Base-by-base conservation (phyloP, 352 stramenopile species). In the Phytophthora tentaculata region DNA sequence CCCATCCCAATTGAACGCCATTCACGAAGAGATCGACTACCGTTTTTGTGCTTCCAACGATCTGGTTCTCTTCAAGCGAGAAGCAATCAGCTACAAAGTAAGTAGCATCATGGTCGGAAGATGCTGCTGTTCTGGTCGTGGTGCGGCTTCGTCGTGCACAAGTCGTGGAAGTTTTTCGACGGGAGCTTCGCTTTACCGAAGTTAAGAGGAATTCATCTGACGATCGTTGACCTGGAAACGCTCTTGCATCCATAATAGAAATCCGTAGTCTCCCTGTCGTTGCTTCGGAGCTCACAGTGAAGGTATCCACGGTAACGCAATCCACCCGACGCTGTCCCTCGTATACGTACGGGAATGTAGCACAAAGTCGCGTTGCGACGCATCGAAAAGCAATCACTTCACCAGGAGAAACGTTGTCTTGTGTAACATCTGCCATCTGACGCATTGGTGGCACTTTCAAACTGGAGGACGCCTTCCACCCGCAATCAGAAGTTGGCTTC, bases 1-100 rank as follows among this genome's bases (percentile, higher is more conserved):
- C 64, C 85, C 84, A 95, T 24, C 80, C 56, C 29, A 79, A 73
- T 43, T 59, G 50, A 16, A 83, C 73, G 9, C 76, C 71, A 39
- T 89, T 76, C 2, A 81, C 75, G 26, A 88, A 91, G 35, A 95
- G 78, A 41, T 95, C 87, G 14, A 95, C 68, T 13, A 95, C 76
- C 9, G 64, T 80, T 59, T 79, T 83, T 3, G 67, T 54, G 16
- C 76, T 88, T 2, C 55, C 56, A 14, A 26, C 57, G 0, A 94
- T 17, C n/a, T 69, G 79, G 28, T 73, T 90, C 50, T 94, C 85
- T 73, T 95, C 87, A 13, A 95, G 50, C 4, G 82, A 79, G 58
- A 94, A 94, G 7, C 62, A 72, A 37, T 81, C 71, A 4, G 80
- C 73, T 10, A 63, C 75, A 45, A 93, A 88, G 59, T 89, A 92